Conservation (phyloP, 352 stramenopile species). For the Pythium rishiriense region DNA sequence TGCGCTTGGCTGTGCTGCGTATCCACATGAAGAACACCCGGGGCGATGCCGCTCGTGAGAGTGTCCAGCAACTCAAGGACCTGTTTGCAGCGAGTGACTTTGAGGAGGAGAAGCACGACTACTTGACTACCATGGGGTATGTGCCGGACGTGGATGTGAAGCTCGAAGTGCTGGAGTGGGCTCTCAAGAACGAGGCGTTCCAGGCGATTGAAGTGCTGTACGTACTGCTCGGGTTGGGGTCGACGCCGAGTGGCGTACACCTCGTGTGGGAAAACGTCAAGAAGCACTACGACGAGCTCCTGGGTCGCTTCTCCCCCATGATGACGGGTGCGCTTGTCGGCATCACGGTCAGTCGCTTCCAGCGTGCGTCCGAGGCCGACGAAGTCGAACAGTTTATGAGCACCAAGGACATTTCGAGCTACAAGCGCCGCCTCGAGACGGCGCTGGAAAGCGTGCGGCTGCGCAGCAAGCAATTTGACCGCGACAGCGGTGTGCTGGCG, state of each 20-base stretch:
- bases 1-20: constrained; percentile 57
- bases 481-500: constrained; percentile 51
- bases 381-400: constrained; percentile 59
- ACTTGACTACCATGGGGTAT: constrained; percentile 50
- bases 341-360: constrained; percentile 43
- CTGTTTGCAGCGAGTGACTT: constrained; percentile 67
- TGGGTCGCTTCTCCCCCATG: constrained; percentile 58
- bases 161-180: constrained; percentile 71
- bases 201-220: constrained; percentile 48
- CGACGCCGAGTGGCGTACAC: constrained; percentile 42
- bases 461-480: constrained; percentile 47
- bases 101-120: constrained; percentile 67
- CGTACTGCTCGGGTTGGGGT: too few species aligned
- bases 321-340: constrained; percentile 48
- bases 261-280: constrained; percentile 74
- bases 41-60: not conserved
- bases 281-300: constrained; percentile 59
- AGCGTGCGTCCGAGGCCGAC: constrained; percentile 44
- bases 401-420: constrained; percentile 57
- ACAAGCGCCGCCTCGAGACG: constrained; percentile 52
- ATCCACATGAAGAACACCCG: constrained; percentile 36
- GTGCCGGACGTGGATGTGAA: constrained; percentile 46
- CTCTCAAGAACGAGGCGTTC: too few species aligned
- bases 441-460: constrained; percentile 60
- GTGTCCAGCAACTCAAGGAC: constrained; percentile 55